These are phyloP conservation scores for Massariosphaeria phaeospora DNA, from an alignment of 495 filamentous ascomycete genomes.

Conservation along the genomic window DNA sequence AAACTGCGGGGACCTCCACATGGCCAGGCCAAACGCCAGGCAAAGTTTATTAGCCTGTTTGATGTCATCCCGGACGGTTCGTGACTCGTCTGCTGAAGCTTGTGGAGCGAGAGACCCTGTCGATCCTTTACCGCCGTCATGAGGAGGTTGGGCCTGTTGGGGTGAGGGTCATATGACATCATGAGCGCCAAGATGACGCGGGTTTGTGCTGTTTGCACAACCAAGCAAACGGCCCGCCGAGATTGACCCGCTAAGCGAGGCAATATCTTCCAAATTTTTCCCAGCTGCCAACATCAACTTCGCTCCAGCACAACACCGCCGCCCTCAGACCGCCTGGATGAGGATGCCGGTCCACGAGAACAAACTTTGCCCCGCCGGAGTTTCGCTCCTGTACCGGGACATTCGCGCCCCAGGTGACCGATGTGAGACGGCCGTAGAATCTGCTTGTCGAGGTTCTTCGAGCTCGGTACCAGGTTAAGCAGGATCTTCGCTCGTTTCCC, in stretches of 20 bases:
- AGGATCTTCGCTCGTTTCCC: too few species aligned
- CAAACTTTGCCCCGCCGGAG: constrained; percentile 10
- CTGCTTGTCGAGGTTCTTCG: too few species aligned
- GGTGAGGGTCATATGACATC: not conserved
- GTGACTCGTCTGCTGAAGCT: not conserved
- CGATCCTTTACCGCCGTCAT: not conserved
- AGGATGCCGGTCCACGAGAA: constrained; percentile 10
- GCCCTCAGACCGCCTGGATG: not conserved
- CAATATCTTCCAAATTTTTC: constrained; percentile 4
- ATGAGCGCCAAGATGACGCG: not conserved
- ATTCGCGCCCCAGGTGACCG: too few species aligned
- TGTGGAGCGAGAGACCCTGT: not conserved
- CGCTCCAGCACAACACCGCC: not conserved
- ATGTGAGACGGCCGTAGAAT: too few species aligned
- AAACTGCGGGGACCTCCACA: too few species aligned
- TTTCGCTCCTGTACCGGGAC: too few species aligned
- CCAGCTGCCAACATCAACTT: not conserved
- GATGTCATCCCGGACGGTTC: not conserved
- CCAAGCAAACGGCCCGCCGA: not conserved
- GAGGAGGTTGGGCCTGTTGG: not conserved
- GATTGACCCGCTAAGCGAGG: not conserved
- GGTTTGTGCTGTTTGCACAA: not conserved
- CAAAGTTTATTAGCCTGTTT: too few species aligned
- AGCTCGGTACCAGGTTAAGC: too few species aligned
- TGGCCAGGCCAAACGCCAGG: too few species aligned